Evolutionary conservation across 129 eudicot genomes (phyloP).

Genomic region (Arctium lappa): DNA sequence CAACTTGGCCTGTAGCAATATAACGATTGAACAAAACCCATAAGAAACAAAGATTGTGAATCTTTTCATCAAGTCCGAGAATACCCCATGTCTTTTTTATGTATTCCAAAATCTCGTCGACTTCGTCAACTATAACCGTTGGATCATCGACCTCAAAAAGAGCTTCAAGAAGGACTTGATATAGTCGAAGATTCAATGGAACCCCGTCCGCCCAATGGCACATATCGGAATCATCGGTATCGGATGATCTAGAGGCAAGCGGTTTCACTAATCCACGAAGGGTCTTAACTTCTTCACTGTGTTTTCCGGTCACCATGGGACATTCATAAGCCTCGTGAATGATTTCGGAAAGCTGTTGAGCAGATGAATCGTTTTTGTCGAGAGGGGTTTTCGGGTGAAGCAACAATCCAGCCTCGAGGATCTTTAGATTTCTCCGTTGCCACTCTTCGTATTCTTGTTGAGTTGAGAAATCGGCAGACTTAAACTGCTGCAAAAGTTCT

Average conservation of each 20-base stretch:
- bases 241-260: slow-evolving; percentile 67
- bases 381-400: slow-evolving; percentile 61
- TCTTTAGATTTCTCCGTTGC: slow-evolving; percentile 66
- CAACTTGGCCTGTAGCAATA: slow-evolving; percentile 57
- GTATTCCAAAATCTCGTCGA: slow-evolving; percentile 74
- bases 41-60: slow-evolving; percentile 65
- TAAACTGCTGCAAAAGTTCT: slow-evolving; percentile 68
- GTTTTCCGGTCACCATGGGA: slow-evolving; percentile 65
- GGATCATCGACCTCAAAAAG: slow-evolving; percentile 80
- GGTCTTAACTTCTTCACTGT: slow-evolving; percentile 53
- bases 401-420: slow-evolving; percentile 78
- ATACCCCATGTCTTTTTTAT: slow-evolving; percentile 82
- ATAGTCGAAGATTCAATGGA: slow-evolving; percentile 69
- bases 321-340: slow-evolving; percentile 41
- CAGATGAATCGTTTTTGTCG: slow-evolving; percentile 39
- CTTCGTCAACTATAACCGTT: slow-evolving; percentile 66
- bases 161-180: slow-evolving; percentile 65
- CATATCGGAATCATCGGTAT: slow-evolving; percentile 40
- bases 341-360: slow-evolving; percentile 58
- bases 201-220: slow-evolving; percentile 96
- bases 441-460: slow-evolving; percentile 62
- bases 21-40: slow-evolving; percentile 74
- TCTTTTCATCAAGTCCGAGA: slow-evolving; percentile 56
- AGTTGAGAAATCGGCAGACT: slow-evolving; percentile 57
- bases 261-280: slow-evolving; percentile 40